Conservation (phyloP, 1,284 basidiomycete species). For the Microbotryum silenes-acaulis region DNA sequence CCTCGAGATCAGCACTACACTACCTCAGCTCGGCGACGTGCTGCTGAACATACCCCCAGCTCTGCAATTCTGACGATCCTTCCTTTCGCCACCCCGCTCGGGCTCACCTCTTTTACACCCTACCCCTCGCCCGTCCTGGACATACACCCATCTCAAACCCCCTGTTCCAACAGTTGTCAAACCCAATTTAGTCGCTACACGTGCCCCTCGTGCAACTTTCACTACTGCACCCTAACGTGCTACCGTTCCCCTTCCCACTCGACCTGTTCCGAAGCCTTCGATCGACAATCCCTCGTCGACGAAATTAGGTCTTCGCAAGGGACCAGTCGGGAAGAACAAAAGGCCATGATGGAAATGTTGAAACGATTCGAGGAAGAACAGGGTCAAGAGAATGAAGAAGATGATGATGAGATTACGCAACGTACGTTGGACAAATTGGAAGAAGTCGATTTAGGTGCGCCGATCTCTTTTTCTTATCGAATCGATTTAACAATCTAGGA, state of each 20-base stretch:
- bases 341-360: slow-evolving; percentile 57
- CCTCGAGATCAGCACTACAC: too few species aligned
- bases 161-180: slow-evolving; percentile 51
- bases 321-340: slow-evolving; percentile 49
- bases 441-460: slow-evolving; percentile 56
- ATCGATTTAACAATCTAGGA: too few species aligned
- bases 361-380: slow-evolving; percentile 60
- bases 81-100: neutral
- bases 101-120: neutral
- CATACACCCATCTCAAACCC: neutral
- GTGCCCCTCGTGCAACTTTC: slow-evolving; percentile 67
- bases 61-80: too few species aligned
- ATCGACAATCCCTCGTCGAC: slow-evolving; percentile 58
- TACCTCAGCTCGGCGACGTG: too few species aligned
- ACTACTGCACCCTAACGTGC: slow-evolving; percentile 68
- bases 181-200: slow-evolving; percentile 67
- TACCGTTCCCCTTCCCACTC: slow-evolving; percentile 63
- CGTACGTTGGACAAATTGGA: slow-evolving; percentile 42
- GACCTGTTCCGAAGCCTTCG: slow-evolving; percentile 66
- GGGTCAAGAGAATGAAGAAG: slow-evolving; percentile 34
- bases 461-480: neutral
- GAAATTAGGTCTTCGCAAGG: slow-evolving; percentile 52
- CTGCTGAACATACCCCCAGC: too few species aligned
- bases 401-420: slow-evolving; percentile 5
- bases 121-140: too few species aligned